phyloP scores from a whole-genome alignment of 208 protist species.

The Lotmaria passim region DNA sequence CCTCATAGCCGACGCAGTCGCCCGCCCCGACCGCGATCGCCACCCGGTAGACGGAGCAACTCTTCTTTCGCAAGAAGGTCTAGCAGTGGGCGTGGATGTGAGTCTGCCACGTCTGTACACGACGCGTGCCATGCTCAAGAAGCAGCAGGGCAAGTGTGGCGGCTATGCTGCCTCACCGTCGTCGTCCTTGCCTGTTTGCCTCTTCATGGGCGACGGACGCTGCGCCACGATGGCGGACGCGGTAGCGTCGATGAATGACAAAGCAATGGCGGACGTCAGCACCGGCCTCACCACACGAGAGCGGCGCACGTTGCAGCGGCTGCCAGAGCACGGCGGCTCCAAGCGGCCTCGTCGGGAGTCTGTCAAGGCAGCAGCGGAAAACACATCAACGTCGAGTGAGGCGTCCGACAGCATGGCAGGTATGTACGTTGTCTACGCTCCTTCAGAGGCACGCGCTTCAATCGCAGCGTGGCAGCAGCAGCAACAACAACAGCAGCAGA shows the following conservation, averaged over 20 bases:
- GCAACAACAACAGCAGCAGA: background rate
- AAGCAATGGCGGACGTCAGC: background rate
- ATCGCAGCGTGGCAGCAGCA: constrained; percentile 1
- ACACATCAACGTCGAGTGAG: too few species aligned
- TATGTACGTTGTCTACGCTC: constrained; percentile 33
- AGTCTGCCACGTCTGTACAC: constrained; percentile 63
- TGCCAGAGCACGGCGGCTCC: background rate
- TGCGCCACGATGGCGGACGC: constrained; percentile 26
- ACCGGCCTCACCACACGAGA: constrained; percentile 42
- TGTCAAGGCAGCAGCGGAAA: background rate
- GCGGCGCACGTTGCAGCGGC: constrained; percentile 21
- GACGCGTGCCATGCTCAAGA: constrained; percentile 49
- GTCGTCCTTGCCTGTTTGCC: constrained; percentile 29
- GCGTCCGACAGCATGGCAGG: background rate
- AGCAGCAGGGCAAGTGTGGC: constrained; percentile 30
- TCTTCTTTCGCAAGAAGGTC: constrained; percentile 10
- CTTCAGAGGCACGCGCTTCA: constrained; percentile 1
- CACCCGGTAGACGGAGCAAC: background rate
- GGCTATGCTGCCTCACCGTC: background rate
- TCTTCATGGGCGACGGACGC: constrained; percentile 67
- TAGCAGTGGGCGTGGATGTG: constrained; percentile 79
- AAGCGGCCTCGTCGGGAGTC: background rate
- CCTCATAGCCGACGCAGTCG: constrained; percentile 65
- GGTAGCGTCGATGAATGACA: constrained; percentile 25
- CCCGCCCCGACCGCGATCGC: background rate